Evolutionary conservation across 2,329 filamentous ascomycete species (phyloP), one percentile per base, ranked within the genome.

Genomic region (Phialophora tarda): DNA sequence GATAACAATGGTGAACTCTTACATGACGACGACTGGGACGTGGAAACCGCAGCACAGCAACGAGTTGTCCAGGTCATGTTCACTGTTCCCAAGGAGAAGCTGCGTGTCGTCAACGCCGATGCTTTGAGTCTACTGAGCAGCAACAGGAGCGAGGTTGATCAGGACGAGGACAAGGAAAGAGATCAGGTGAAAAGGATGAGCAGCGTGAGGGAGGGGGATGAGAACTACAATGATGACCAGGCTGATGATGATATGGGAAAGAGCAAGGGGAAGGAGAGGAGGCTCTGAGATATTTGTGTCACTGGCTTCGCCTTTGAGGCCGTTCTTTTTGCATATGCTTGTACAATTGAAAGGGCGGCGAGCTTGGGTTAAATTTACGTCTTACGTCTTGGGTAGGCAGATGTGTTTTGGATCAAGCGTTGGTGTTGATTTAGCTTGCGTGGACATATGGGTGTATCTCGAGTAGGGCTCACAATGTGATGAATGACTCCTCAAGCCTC

Each of bases 31-130:
- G 89, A 92, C 62, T 91, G 90, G 90, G 91, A 93, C 72, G 86
- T 93, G 47, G 91, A 93, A 76, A 83, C 85, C 63, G 90, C 90
- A 2, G 86, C 90, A 1, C 88, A 92, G 78, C 85, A 85, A 65
- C 80, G 90, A 24, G 82, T 91, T 8, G 90, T 93, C 67, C 91
- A 93, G 77, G 86, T 92, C 74, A 95, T 96, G 86, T 98, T 97
- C 78, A 97, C 94, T 0, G 92, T 97, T 67, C 94, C 95, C 2
- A 92, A 90, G 77, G 90, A 94, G 77, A 87, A 88, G 72, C 79
- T 98, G 69, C 82, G 94, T 28, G 93, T 98, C n/a, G 94, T 97
- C 23, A 98, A 98, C 76, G 89, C 86, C 59, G 90, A 90, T 73
- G 79, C 82, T 11, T 55, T 73, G 57, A 75, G 74, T 64, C 60